Evolutionary conservation across 176 grass and related monocot species (phyloP).

Genomic region (Raddia guianensis): DNA sequence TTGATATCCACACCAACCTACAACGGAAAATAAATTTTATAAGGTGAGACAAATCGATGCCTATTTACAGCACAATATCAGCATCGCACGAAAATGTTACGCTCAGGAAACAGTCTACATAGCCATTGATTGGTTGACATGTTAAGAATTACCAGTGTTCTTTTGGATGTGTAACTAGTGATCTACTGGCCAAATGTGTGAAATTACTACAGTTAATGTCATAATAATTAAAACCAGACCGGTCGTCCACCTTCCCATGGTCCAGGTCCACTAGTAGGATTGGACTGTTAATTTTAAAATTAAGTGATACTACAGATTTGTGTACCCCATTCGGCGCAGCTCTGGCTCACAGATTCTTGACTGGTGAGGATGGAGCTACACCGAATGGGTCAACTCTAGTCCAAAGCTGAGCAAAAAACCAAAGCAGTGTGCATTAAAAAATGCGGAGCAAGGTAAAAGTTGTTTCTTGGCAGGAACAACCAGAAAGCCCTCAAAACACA

Average conservation of each 20-base stretch:
- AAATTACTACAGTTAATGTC: background rate
- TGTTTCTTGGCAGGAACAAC: too few species aligned
- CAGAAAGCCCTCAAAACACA: too few species aligned
- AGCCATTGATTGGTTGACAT: background rate
- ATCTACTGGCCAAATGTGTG: background rate
- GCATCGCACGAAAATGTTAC: background rate
- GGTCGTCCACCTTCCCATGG: background rate
- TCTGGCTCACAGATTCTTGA: too few species aligned
- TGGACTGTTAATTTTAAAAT: background rate
- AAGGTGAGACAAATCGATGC: background rate
- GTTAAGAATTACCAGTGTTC: background rate
- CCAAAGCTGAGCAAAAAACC: too few species aligned
- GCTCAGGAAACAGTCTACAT: background rate
- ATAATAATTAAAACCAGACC: slow-evolving; percentile 9
- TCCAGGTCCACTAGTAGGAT: slow-evolving; percentile 2
- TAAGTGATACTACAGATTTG: background rate
- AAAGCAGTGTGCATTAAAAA: too few species aligned
- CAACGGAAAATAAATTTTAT: background rate
- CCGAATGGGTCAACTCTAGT: too few species aligned
- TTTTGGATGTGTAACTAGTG: slow-evolving; percentile 11
- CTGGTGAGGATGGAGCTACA: too few species aligned
- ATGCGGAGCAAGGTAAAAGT: too few species aligned
- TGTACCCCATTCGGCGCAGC: too few species aligned
- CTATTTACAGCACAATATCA: slow-evolving; percentile 23
- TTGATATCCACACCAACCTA: slow-evolving; percentile 14